phyloP scores from a whole-genome alignment of 1,284 basidiomycete genomes.

The Earliella scabrosa region DNA sequence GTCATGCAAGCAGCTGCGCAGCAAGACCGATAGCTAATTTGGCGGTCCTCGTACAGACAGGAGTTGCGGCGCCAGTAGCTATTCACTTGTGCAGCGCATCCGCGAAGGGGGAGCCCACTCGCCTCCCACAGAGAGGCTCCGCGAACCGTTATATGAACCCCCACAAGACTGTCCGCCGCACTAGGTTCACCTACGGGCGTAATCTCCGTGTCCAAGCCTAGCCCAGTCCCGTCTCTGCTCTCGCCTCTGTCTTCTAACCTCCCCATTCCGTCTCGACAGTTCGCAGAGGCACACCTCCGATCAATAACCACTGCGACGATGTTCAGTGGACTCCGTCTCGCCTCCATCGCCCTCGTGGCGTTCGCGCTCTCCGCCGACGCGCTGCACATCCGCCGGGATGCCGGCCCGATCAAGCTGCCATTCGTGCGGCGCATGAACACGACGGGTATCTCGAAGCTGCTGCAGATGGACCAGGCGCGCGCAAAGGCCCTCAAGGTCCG shows the following conservation, averaged over 20 bases:
- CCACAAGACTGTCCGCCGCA: conserved; percentile 1
- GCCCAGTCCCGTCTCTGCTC: neutral
- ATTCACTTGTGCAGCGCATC: neutral
- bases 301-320: too few species aligned
- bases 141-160: conserved; percentile 9
- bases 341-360: neutral
- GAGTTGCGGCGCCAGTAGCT: neutral
- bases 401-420: conserved; percentile 23
- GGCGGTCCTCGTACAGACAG: neutral
- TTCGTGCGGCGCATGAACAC: conserved; percentile 27
- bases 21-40: neutral
- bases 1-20: neutral
- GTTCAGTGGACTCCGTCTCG: conserved; percentile 6
- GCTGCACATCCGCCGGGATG: conserved; percentile 12
- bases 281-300: neutral
- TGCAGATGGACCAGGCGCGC: conserved; percentile 28
- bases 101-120: neutral
- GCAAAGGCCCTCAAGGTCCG: conserved; percentile 20
- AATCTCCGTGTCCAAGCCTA: conserved; percentile 11
- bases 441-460: conserved; percentile 21
- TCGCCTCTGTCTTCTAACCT: neutral
- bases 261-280: neutral
- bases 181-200: conserved; percentile 10
- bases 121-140: neutral
- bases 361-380: neutral